A percentile compares a stretch with the other conserved stretches of the same genome.
Evolutionary conservation across 176 grass and related monocot genomes (phyloP).

Genomic region (Calamus simplicifolius): DNA sequence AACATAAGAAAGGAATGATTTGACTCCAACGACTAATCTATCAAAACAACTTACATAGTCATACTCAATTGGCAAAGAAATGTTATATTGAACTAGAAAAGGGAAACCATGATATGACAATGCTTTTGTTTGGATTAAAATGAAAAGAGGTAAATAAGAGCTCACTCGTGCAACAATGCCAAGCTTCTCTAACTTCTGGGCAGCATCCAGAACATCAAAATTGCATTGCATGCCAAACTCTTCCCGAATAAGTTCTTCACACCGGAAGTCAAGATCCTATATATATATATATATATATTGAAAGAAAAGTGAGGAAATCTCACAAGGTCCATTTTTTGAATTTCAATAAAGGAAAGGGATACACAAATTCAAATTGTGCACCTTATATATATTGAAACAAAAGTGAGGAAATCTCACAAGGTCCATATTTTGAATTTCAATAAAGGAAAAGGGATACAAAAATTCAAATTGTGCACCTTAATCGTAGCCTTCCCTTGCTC

Average conservation of each 20-base stretch:
- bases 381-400: constrained; percentile 7
- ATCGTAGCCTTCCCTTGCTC: constrained; percentile 89
- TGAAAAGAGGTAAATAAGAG: not conserved
- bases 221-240: constrained; percentile 86
- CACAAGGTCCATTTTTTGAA: not conserved
- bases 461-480: constrained; percentile 35
- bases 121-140: too few species aligned
- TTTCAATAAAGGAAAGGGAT: not conserved
- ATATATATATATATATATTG: not conserved
- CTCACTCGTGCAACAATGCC: constrained; percentile 90
- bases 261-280: constrained; percentile 88
- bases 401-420: constrained; percentile 3
- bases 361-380: too few species aligned
- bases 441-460: not conserved
- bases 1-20: too few species aligned
- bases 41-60: too few species aligned
- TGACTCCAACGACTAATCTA: too few species aligned
- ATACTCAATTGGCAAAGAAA: too few species aligned
- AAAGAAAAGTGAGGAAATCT: constrained; percentile 15
- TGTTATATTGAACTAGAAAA: too few species aligned
- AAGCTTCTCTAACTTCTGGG: constrained; percentile 85
- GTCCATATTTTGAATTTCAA: not conserved
- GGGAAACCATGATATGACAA: too few species aligned
- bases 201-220: constrained; percentile 92
- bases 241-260: constrained; percentile 91